Evolutionary conservation across 148 eudicot species (phyloP).

Genomic region (Beta vulgaris): DNA sequence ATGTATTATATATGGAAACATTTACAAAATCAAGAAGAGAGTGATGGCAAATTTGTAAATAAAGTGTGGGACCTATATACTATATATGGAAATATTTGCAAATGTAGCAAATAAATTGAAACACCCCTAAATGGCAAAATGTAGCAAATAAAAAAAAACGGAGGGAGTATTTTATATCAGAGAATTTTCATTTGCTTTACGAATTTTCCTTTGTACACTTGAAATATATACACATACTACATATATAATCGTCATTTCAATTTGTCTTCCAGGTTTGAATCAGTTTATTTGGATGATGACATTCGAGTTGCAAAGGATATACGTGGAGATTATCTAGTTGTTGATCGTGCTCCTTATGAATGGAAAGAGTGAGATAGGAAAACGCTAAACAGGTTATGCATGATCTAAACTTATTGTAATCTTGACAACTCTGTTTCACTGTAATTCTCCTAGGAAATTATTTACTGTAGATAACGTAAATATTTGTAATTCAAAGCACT

Average conservation of each 20-base stretch:
- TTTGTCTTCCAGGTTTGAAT: constrained; percentile 68
- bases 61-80: too few species aligned
- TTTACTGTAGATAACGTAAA: not conserved
- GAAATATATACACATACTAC: too few species aligned
- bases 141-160: too few species aligned
- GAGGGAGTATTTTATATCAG: too few species aligned
- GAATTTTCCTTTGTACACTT: not conserved
- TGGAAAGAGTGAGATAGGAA: constrained; percentile 71
- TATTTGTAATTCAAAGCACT: not conserved
- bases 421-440: not conserved
- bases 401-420: not conserved
- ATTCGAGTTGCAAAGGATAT: constrained; percentile 96
- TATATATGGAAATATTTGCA: too few species aligned
- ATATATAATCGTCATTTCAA: not conserved
- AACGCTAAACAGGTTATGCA: not conserved
- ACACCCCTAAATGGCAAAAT: too few species aligned
- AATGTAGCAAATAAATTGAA: too few species aligned
- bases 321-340: constrained; percentile 84
- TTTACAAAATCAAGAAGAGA: too few species aligned
- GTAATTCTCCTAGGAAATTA: constrained; percentile 1
- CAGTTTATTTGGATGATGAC: constrained; percentile 79
- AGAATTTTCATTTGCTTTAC: not conserved
- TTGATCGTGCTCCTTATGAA: constrained; percentile 89
- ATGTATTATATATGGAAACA: too few species aligned
- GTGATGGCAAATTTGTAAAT: too few species aligned